These are phyloP conservation scores for Aotearoamyces nothofagi DNA, from an alignment of 2,329 filamentous ascomycete species.

Conservation along the genomic window DNA sequence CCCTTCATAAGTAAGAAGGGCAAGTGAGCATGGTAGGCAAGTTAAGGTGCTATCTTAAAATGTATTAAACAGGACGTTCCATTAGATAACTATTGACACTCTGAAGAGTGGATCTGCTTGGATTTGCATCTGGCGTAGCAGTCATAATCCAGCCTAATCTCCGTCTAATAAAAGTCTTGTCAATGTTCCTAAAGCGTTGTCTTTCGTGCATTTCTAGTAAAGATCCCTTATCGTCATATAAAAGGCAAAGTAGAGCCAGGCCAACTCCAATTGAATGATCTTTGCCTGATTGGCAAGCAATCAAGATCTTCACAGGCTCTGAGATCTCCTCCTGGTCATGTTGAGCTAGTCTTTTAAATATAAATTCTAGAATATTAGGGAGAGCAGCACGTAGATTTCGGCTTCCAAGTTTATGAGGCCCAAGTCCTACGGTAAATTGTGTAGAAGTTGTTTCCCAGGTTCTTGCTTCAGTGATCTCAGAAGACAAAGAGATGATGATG, in stretches of 20 bases:
- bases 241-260: conserved; percentile 61
- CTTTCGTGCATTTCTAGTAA: conserved; percentile 5
- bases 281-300: conserved; percentile 64
- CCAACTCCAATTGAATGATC: conserved; percentile 69
- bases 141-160: conserved; percentile 73
- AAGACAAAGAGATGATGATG: conserved; percentile 17
- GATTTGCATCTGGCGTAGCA: conserved; percentile 64
- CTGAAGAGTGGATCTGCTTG: conserved; percentile 71
- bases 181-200: conserved; percentile 25
- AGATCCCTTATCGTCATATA: conserved; percentile 49
- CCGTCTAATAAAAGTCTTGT: conserved; percentile 64
- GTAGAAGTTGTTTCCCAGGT: conserved; percentile 22
- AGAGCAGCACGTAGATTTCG: conserved; percentile 67
- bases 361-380: conserved; percentile 41
- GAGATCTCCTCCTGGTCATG: neutral
- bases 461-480: conserved; percentile 28
- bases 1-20: too few relatives aligned
- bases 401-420: conserved; percentile 62
- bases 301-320: conserved; percentile 26
- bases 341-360: conserved; percentile 6
- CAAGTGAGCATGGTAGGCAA: too few relatives aligned
- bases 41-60: too few relatives aligned
- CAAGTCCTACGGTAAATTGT: conserved; percentile 43
- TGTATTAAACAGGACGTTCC: conserved; percentile 19
- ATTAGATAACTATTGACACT: conserved; percentile 87